Conservation (phyloP, 208 protist genomes). For the Balamuthia mandrillaris region DNA sequence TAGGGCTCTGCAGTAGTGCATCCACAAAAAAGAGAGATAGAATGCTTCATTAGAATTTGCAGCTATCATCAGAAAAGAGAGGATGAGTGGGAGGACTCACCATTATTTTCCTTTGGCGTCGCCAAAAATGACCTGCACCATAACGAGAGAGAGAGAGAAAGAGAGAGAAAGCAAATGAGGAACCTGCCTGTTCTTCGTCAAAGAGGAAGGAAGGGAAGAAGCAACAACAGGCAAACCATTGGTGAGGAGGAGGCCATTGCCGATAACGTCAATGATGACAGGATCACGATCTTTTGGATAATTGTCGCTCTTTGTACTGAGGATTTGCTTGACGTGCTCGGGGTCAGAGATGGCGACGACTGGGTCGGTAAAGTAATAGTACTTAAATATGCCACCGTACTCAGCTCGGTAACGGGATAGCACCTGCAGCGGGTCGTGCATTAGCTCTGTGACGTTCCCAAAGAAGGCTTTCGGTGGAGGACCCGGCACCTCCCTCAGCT, state of each 20-base stretch:
- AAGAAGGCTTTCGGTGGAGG: not conserved
- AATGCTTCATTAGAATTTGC: no score
- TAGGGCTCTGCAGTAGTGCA: not conserved
- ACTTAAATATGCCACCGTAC: not conserved
- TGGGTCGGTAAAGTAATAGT: constrained; percentile 6
- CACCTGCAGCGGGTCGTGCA: not conserved
- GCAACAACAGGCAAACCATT: constrained; percentile 9
- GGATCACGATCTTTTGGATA: not conserved
- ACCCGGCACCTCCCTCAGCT: not conserved
- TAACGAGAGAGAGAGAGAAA: no score
- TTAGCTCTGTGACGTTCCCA: not conserved
- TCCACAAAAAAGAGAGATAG: no score
- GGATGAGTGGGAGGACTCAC: no score
- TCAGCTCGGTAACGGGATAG: not conserved
- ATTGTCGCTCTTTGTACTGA: not conserved
- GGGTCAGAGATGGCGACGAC: constrained; percentile 31
- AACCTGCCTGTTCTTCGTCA: no score
- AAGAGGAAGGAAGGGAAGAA: no score
- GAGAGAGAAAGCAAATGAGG: no score
- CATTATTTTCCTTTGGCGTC: no score
- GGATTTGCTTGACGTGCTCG: not conserved
- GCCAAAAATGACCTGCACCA: no score
- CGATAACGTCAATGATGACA: constrained; percentile 14
- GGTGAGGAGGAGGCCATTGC: not conserved
- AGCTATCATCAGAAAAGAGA: no score